These are phyloP conservation scores for Penicillium sp. DNA, from an alignment of 2,329 filamentous ascomycete species.

Conservation along the genomic window DNA sequence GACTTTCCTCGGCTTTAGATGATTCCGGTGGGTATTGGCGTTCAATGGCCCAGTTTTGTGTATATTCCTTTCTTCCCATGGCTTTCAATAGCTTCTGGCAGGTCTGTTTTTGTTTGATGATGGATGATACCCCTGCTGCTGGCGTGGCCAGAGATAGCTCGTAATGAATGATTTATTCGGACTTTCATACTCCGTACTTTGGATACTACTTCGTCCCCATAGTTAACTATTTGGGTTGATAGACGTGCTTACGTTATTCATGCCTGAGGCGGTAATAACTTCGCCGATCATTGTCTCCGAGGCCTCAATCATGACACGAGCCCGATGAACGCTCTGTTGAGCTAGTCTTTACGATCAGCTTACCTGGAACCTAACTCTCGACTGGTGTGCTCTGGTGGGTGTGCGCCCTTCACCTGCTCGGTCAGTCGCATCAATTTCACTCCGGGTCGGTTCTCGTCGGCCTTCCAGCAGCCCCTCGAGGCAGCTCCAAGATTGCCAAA, in stretches of 20 bases:
- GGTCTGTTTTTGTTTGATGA: conserved; percentile 20
- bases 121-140: conserved; percentile 30
- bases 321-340: conserved; percentile 2
- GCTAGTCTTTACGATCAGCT: not conserved
- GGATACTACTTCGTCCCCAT: too few species aligned
- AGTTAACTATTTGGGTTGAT: too few species aligned
- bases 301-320: conserved; percentile 6
- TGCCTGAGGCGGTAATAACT: conserved; percentile 5
- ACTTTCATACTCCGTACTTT: not conserved
- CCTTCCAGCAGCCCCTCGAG: conserved; percentile 3
- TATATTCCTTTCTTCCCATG: conserved; percentile 6
- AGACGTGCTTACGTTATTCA: conserved; percentile 20
- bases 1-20: conserved; percentile 1
- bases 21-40: conserved; percentile 11
- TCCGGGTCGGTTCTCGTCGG: conserved; percentile 4
- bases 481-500: not conserved
- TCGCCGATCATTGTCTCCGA: conserved; percentile 15
- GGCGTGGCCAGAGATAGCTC: conserved; percentile 13
- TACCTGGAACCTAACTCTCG: not conserved
- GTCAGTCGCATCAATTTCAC: conserved; percentile 7
- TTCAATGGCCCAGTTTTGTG: conserved; percentile 9
- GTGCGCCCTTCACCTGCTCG: conserved; percentile 3
- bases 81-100: conserved; percentile 4
- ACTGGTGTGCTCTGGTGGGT: conserved; percentile 1
- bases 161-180: conserved; percentile 11